Base-by-base conservation (phyloP, 441 rosid genomes). In the Biscutella auriculata region DNA sequence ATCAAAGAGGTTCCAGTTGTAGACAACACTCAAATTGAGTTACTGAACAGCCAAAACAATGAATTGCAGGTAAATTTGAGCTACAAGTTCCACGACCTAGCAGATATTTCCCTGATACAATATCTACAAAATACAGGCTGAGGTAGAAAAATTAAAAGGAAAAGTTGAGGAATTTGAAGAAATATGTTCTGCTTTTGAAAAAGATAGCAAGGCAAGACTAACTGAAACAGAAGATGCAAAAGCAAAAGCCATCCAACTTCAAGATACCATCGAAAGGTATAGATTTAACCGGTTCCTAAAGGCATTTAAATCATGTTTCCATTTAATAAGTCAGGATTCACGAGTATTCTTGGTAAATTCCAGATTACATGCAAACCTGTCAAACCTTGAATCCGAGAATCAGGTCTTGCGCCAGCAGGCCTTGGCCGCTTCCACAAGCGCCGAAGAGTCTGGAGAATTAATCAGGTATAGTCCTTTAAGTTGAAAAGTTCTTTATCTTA, bases 371-470 rank as follows among this genome's bases (percentile, higher is more conserved):
- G 34, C 58, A 27, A 77, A 80, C 63, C 45, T 72, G 67, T 73
- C 83, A 66, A 80, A 73, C 68, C 79, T 82, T 19, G 87, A 85
- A 73, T 76, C 87, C 27, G 93, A 85, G 70, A 85, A 85, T 59
- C 88, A 76, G 68, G 77, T 85, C 65, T 75, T 85, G 64, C 86
- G 88, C 42, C 88, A 85, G 65, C 85, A 85, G 62, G 87, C 78
- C 44, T 58, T 85, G 68, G 80, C 57, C 14, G 44, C 73, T 73
- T 65, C 87, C 32, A 43, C 74, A 67, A 76, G 28, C 53, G 68
- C 71, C 25, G 76, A 65, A 54, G 70, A 72, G 52, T 66, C 74
- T 6, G 80, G 37, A 66, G 81, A 81, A 67, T 16, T 83, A 57
- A 53, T 16, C 62, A 67, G 56, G 89, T 78, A 70, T 33, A 45